Evolutionary conservation across 805 yeast species (phyloP).

Genomic region (Lipomyces chichibuensis): DNA sequence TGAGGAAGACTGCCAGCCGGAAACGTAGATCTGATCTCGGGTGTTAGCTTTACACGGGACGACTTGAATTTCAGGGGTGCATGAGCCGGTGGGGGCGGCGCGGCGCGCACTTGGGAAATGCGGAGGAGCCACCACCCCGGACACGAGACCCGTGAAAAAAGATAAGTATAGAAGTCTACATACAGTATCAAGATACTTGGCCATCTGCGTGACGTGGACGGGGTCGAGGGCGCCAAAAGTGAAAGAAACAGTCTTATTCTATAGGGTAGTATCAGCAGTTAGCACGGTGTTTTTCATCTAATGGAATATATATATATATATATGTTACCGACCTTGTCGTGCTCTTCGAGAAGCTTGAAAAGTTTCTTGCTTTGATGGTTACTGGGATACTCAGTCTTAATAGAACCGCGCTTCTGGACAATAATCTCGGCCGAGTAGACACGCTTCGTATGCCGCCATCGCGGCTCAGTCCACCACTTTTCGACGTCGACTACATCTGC

Average conservation of each 20-base stretch:
- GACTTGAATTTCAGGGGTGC: slow-evolving; percentile 2
- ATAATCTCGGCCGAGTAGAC: slow-evolving; percentile 86
- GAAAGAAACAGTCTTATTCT: slow-evolving; percentile 72
- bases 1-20: slow-evolving; percentile 99
- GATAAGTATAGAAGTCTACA: slow-evolving; percentile 2
- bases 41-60: background rate
- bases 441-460: slow-evolving; percentile 88
- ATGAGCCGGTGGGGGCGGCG: background rate
- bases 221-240: slow-evolving; percentile 97
- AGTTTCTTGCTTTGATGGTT: slow-evolving; percentile 80
- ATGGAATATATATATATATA: too few relatives aligned
- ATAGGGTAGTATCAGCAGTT: slow-evolving; percentile 15
- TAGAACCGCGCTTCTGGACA: slow-evolving; percentile 82
- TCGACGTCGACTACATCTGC: slow-evolving; percentile 72
- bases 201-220: slow-evolving; percentile 95
- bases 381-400: slow-evolving; percentile 72
- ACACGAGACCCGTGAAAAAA: too few relatives aligned
- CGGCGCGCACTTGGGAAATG: background rate
- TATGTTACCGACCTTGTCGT: slow-evolving; percentile 49
- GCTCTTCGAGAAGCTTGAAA: slow-evolving; percentile 68
- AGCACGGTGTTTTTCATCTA: too few relatives aligned
- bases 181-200: slow-evolving; percentile 43
- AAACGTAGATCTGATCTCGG: slow-evolving; percentile 63
- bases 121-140: background rate
- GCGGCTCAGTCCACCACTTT: slow-evolving; percentile 91